Evolutionary conservation across 129 eudicot genomes (phyloP), one percentile per base, ranked within the genome.

Genomic region (Tanacetum coccineum): DNA sequence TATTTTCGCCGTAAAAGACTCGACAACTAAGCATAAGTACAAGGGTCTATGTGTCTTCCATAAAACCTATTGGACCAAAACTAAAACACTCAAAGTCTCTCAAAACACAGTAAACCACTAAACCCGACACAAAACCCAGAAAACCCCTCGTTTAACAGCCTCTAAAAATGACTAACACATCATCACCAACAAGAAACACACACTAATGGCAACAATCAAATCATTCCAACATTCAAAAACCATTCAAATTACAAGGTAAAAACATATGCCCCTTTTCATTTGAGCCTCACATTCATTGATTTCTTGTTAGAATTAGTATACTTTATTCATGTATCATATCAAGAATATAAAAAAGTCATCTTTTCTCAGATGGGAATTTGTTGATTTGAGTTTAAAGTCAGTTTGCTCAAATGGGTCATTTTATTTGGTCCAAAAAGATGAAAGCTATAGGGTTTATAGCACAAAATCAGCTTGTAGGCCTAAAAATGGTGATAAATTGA

Each of bases 381-480:
- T 61, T 53, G 25, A 76, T 61, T 68, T 61, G 18, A 51, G 17
- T 62, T 13, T 72, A 69, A 80, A 78, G 48, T n/a, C 79, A 59
- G 44, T 76, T 79, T 77, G 32, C 77, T 50, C 44, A 57, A 65
- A 15, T 71, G 88, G 82, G 81, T 70, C 81, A 44, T 47, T 19
- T 47, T 72, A 58, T 66, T 71, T 54, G 72, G 51, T 52, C 39
- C 82, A 70, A 54, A 80, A 75, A 36, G 42, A 36, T 36, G 42
- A 36, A 36, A 36, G 42, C 76, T 78, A 73, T 83, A 81, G 87
- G 66, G 66, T 77, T 47, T 74, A 51, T 77, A 46, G 70, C n/a
- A 62, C 81, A 15, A 76, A 76, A 67, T 54, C 66, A 55, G 71
- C 64, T n/a, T 54, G 42, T 40, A 59, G 25, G 48, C 15, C 67